These are phyloP conservation scores for Lentinula boryana DNA, from an alignment of 768 basidiomycete species.

Conservation along the genomic window DNA sequence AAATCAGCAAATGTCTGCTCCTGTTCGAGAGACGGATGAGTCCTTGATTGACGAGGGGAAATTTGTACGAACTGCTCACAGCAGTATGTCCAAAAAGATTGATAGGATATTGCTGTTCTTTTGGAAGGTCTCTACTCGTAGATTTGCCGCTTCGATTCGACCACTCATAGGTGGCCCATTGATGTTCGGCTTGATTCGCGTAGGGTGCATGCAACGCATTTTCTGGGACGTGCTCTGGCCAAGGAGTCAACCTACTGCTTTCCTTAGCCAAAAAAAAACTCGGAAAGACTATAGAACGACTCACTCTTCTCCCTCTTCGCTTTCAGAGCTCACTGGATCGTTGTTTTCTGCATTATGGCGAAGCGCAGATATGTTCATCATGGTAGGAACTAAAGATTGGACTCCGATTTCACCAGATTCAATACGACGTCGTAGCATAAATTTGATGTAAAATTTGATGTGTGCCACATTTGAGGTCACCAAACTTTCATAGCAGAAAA, in stretches of 20 bases:
- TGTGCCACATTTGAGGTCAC: not conserved
- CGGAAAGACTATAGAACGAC: not conserved
- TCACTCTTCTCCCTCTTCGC: conserved; percentile 5
- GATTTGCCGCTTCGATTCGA: conserved; percentile 1
- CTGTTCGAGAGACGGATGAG: not conserved
- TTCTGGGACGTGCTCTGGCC: not conserved
- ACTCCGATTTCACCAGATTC: not conserved
- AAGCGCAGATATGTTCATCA: conserved; percentile 7
- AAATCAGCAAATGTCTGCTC: not conserved
- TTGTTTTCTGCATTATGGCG: conserved; percentile 1
- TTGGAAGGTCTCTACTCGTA: not conserved
- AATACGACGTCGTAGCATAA: not conserved
- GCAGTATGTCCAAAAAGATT: conserved; percentile 1
- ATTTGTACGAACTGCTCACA: not conserved
- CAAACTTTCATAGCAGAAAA: not conserved
- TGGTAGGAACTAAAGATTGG: not conserved
- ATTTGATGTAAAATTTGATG: not conserved
- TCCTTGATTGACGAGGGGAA: not conserved
- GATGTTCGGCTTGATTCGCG: not conserved
- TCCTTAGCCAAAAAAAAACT: not conserved
- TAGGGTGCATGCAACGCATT: not conserved
- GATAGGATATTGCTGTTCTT: not conserved
- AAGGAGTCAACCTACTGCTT: not conserved
- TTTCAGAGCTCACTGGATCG: not conserved
- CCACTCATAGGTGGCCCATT: conserved; percentile 3